A percentile compares a stretch with the other conserved stretches of the same genome.
These are phyloP conservation scores for Hypoxylon sp. DNA, from an alignment of 2,329 filamentous ascomycete species.

Conservation along the genomic window DNA sequence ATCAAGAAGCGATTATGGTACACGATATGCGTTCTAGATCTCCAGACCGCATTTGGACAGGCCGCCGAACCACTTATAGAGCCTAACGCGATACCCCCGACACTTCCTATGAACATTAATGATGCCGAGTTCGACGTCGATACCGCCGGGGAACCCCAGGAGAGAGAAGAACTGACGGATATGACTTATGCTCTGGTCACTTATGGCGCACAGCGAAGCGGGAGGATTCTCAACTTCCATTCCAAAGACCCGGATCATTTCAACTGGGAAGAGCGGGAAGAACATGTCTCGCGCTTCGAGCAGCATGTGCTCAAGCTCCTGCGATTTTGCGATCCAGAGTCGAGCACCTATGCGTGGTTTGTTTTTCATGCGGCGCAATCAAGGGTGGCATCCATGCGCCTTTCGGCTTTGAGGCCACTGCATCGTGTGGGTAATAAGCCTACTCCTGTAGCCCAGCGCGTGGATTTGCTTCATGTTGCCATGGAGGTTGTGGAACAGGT, in stretches of 20 bases:
- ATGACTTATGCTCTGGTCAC: slow-evolving; percentile 44
- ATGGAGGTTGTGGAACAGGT: slow-evolving; percentile 39
- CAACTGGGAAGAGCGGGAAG: slow-evolving; percentile 21
- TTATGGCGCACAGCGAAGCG: slow-evolving; percentile 38
- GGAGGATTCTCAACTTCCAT: slow-evolving; percentile 33
- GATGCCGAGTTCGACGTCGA: slow-evolving; percentile 41
- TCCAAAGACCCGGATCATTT: neutral
- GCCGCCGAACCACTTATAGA: slow-evolving; percentile 39
- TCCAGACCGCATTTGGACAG: slow-evolving; percentile 35
- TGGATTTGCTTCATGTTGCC: slow-evolving; percentile 28
- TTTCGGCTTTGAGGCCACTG: slow-evolving; percentile 29
- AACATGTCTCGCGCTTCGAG: slow-evolving; percentile 34
- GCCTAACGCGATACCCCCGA: slow-evolving; percentile 15
- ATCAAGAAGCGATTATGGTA: slow-evolving; percentile 37
- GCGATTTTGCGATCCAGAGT: slow-evolving; percentile 44
- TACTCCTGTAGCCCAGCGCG: neutral
- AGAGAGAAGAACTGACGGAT: slow-evolving; percentile 41
- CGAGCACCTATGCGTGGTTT: slow-evolving; percentile 44
- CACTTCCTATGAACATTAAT: slow-evolving; percentile 38
- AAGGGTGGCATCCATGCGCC: slow-evolving; percentile 33
- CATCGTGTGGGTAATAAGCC: slow-evolving; percentile 9
- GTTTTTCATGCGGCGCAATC: slow-evolving; percentile 42
- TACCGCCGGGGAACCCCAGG: slow-evolving; percentile 19
- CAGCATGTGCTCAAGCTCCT: slow-evolving; percentile 32
- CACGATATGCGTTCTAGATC: slow-evolving; percentile 39